Evolutionary conservation across 2,329 filamentous ascomycete species (phyloP).

Genomic region (Septoria linicola): DNA sequence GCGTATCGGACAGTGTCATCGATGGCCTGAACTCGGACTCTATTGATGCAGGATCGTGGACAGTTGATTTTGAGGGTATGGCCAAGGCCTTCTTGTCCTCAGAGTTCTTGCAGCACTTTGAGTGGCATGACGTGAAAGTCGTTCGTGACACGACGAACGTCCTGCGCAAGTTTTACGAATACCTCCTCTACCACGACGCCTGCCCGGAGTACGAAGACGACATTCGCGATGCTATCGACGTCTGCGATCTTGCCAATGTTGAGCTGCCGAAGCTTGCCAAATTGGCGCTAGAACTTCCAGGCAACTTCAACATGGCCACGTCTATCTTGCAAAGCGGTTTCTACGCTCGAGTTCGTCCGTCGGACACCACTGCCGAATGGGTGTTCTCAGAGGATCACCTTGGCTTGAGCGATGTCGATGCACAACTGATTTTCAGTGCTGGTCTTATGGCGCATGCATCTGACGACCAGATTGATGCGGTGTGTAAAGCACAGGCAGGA

Average conservation of each 20-base stretch:
- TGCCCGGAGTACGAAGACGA: slow-evolving; percentile 75
- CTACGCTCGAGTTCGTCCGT: slow-evolving; percentile 34
- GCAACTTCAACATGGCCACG: slow-evolving; percentile 76
- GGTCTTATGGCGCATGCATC: slow-evolving; percentile 50
- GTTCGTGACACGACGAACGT: slow-evolving; percentile 64
- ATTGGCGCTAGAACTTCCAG: slow-evolving; percentile 61
- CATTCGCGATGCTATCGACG: slow-evolving; percentile 61
- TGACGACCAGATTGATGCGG: slow-evolving; percentile 29
- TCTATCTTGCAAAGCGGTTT: slow-evolving; percentile 65
- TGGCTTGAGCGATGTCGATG: slow-evolving; percentile 48
- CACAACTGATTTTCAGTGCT: slow-evolving; percentile 51
- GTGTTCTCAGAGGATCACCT: slow-evolving; percentile 22
- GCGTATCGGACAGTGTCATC: slow-evolving; percentile 49
- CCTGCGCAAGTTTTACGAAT: slow-evolving; percentile 83
- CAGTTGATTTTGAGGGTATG: slow-evolving; percentile 77
- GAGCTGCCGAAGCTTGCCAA: slow-evolving; percentile 64
- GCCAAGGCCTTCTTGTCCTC: slow-evolving; percentile 68
- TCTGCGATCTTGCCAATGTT: slow-evolving; percentile 65
- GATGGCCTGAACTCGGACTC: slow-evolving; percentile 49
- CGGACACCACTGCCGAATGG: slow-evolving; percentile 31
- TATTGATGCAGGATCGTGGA: slow-evolving; percentile 54
- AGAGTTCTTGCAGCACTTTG: slow-evolving; percentile 44
- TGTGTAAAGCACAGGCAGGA: slow-evolving; percentile 22
- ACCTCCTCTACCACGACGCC: slow-evolving; percentile 78
- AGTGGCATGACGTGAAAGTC: slow-evolving; percentile 53